phyloP scores from a whole-genome alignment of 257 asterid genomes.

The Thymus mandschuricus region DNA sequence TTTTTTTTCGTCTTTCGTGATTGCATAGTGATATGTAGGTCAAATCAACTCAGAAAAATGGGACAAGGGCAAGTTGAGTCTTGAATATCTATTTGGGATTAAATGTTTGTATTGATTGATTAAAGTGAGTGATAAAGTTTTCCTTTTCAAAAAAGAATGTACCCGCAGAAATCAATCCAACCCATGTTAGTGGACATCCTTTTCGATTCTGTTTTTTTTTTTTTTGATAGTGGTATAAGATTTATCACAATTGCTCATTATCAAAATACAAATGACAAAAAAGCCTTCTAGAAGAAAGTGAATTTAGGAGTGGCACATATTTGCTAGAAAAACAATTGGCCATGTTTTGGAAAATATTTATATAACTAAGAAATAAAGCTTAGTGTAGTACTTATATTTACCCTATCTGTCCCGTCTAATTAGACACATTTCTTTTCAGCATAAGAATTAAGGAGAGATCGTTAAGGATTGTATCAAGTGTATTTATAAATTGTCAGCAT shows the following conservation, averaged over 20 bases:
- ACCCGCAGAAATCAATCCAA: background rate
- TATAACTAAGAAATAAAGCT: no score
- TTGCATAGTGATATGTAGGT: no score
- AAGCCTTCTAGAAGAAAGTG: constrained; percentile 34
- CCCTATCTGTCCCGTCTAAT: no score
- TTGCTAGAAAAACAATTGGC: background rate
- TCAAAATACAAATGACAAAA: background rate
- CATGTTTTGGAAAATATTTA: background rate
- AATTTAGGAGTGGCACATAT: background rate
- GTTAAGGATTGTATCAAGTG: no score
- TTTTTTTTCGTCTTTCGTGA: no score
- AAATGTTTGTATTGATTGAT: background rate
- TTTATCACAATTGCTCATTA: background rate
- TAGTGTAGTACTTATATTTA: no score
- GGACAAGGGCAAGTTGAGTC: no score
- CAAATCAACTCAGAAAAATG: no score
- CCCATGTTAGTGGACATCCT: constrained; percentile 28
- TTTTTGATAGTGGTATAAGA: constrained; percentile 1
- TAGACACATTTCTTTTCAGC: no score
- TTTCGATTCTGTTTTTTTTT: background rate
- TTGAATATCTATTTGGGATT: no score
- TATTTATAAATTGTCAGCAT: no score
- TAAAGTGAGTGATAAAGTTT: constrained; percentile 21
- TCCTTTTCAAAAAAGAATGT: constrained; percentile 18
- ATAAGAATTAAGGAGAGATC: no score